Base-by-base conservation (phyloP, 2,329 filamentous ascomycete genomes). In the Aspergillus oerlinghausenensis region DNA sequence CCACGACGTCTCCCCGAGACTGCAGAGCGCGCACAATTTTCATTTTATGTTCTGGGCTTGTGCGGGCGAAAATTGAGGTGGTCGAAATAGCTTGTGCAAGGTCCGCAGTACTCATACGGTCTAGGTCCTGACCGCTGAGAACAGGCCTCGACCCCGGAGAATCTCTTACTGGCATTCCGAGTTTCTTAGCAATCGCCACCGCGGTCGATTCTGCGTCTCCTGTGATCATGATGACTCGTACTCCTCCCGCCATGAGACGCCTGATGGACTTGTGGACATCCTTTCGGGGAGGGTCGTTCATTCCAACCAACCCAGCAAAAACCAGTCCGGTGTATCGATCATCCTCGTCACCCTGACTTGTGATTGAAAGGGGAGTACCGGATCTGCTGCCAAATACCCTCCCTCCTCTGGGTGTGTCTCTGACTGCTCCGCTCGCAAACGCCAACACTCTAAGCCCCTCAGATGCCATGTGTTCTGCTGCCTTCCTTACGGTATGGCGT, bases 151-250 rank as follows among this genome's bases (percentile, higher is more conserved):
- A 67, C 80, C 80, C 59, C 75, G 82, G 59, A 75, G 82, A 62
- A 78, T 78, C 54, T 81, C 83, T 77, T 55, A 97, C 84, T 2
- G 87, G 86, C 90, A 99, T 99, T 43, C 94, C 94, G n/a, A 99
- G 82, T 69, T 96, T 93, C 73, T 84, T 90, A 29, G 90, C 94
- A 70, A 99, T 97, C 0, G 94, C 94, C 49, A 97, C 81, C 2
- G 94, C 94, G 2, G 94, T 99, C 1, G 91, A 91, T 72, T 97
- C 92, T 17, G 94, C 91, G 73, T 99, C 94, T 57, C 94, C 94
- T 9, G 94, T 99, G 64, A 99, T 97, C 94, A 99, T 99, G 65
- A 99, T 95, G 50, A 99, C 90, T 73, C 92, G 94, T 60, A 99
- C 94, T 42, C 93, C 93, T 54, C 94, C 94, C 50, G 91, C 86